A percentile compares a stretch with the other conserved stretches of the same genome.
Conservation (phyloP, 2,329 filamentous ascomycete genomes). For the Sporothrix curviconia region DNA sequence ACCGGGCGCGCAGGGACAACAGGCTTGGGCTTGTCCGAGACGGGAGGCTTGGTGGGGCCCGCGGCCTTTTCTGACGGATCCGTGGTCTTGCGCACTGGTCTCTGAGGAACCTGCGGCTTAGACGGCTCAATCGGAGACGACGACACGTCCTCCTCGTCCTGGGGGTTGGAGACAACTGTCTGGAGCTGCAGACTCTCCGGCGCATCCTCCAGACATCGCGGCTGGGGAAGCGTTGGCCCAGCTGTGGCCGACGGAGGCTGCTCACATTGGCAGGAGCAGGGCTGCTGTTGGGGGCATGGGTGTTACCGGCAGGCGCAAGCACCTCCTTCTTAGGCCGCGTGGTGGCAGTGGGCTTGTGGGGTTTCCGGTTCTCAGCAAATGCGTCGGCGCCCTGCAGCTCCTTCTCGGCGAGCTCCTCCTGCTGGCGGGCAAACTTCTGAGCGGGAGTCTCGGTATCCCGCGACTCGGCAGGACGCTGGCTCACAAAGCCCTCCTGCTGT, state of each 20-base stretch:
- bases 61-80: conserved; percentile 34
- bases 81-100: conserved; percentile 41
- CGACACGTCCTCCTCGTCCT: conserved; percentile 42
- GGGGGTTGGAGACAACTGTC: conserved; percentile 60
- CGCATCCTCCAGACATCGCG: conserved; percentile 88
- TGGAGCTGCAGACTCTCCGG: conserved; percentile 77
- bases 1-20: conserved; percentile 22
- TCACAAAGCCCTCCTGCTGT: conserved; percentile 23
- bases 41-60: conserved; percentile 20
- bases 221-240: conserved; percentile 73
- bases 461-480: conserved; percentile 23
- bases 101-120: conserved; percentile 57
- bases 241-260: conserved; percentile 39
- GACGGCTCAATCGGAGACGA: conserved; percentile 34
- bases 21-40: conserved; percentile 10
- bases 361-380: conserved; percentile 32
- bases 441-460: conserved; percentile 49
- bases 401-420: conserved; percentile 57
- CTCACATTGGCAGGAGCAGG: conserved; percentile 21
- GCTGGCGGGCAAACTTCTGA: conserved; percentile 58
- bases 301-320: background rate
- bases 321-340: conserved; percentile 39
- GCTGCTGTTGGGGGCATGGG: background rate
- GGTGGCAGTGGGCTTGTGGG: conserved; percentile 41
- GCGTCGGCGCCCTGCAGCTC: conserved; percentile 23